Evolutionary conservation across 1,139 yeast genomes (phyloP), one percentile per base, ranked within the genome.

Genomic region (Nakaseomyces delphensis): DNA sequence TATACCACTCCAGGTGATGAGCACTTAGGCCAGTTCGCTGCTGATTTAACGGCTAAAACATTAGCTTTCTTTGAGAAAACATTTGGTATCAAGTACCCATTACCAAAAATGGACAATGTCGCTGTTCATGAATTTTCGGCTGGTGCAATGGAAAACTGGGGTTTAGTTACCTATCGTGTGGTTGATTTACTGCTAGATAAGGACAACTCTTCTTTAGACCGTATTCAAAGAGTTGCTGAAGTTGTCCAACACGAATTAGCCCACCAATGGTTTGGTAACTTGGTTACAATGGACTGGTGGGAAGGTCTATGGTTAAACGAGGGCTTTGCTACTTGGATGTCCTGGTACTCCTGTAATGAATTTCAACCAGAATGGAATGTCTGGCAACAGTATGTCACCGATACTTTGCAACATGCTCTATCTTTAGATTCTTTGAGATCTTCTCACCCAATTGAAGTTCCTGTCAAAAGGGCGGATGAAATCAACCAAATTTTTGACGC

Each of bases 271-370:
- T 85, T 85, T 62, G 95, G 95, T 51, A 81, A 85, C 65, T 69
- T 85, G 56, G 95, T 84, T 46, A 85, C 95, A 48, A 85, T 85
- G 95, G 84, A 83, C 55, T 85, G 91, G 86, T 85, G 95, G 95
- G 93, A 85, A 63, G 94, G 84, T 47, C 73, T 85, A 50, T 85
- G 95, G 94, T 73, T 85, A 52, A 85, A 85, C 63, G 95, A 85
- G 66, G 95, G 95, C 21, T 85, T 84, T 58, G 95, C 95, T 38
- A 85, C 95, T 38, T 83, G 87, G 89, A 83, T 83, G 71, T 83
- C 91, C 3, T 83, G 83, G 79, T 73, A 76, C 55, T 83, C 93
- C 3, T 76, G 83, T 54, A 83, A 84, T 62, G 70, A 76, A 54
- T 73, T 84, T 58, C 79, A 73, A 66, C 95, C 95, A 16, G 87